Evolutionary conservation across 2,329 filamentous ascomycete species (phyloP).

Genomic region (Monosporascus sp.): DNA sequence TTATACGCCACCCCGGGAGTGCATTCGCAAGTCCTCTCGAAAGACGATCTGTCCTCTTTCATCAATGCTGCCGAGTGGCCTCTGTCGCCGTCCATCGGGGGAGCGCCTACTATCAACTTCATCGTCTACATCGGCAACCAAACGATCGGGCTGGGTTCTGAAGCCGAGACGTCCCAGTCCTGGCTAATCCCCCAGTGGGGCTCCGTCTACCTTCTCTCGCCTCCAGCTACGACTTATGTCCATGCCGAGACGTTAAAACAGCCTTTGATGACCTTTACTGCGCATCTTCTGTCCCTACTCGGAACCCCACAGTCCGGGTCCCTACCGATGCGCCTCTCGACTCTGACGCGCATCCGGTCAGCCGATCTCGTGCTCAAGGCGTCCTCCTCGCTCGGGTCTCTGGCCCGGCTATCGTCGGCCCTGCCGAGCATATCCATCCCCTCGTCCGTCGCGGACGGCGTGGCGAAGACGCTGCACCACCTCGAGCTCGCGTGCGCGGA

Average conservation of each 20-base stretch:
- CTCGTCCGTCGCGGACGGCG: conserved; percentile 76
- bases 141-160: conserved; percentile 52
- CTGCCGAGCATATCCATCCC: conserved; percentile 91
- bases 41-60: conserved; percentile 86
- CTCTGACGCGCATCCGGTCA: conserved; percentile 77
- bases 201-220: conserved; percentile 55
- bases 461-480: conserved; percentile 72
- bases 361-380: conserved; percentile 82
- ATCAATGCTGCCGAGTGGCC: conserved; percentile 99
- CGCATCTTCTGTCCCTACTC: conserved; percentile 81
- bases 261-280: conserved; percentile 83
- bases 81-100: conserved; percentile 85
- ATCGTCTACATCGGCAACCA: conserved; percentile 82
- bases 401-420: conserved; percentile 78
- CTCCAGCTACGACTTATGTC: conserved; percentile 45
- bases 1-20: conserved; percentile 75
- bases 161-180: conserved; percentile 49
- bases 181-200: conserved; percentile 99
- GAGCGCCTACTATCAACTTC: conserved; percentile 92
- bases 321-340: conserved; percentile 77
- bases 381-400: conserved; percentile 87
- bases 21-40: conserved; percentile 60
- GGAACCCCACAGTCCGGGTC: conserved; percentile 80
- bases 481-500: conserved; percentile 71
- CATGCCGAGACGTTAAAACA: conserved; percentile 63